Evolutionary conservation across 2,329 filamentous ascomycete species (phyloP), one percentile per base, ranked within the genome.

Genomic region (Orbilia oligospora): DNA sequence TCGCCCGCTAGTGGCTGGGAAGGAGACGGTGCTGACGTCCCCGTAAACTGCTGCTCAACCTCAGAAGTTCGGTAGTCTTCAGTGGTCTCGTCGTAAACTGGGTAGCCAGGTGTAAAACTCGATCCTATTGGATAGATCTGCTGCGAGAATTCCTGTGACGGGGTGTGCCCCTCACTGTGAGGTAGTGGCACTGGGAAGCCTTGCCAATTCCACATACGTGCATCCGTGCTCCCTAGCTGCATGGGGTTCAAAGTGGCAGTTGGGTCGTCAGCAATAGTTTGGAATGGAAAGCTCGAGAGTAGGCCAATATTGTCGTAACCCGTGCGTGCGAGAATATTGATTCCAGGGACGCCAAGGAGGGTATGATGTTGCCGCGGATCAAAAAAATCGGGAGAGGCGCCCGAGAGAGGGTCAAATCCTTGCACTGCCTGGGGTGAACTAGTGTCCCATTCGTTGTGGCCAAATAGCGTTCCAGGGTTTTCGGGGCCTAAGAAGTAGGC

Each of bases 271-370:
- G 67, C 67, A 20, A 77, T 71, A 2, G 73, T 58, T 36, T 71
- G 73, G 67, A 63, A 77, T 1, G 73, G 66, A 68, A 66, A 77
- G 33, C 73, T 68, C 9, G 66, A 66, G 3, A 77, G 61, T 22
- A 77, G 30, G 33, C 66, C 58, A 9, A 71, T 61, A 46, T 77
- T 77, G 20, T 77, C 73, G 41, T 44, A 77, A 18, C 73, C 73
- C 2, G 73, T 67, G 3, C 61, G 58, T 24, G 73, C 66, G 1
- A 77, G 51, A 22, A 77, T 71, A 68, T 77, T 77, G 27, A 77
- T 77, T 66, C 73, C 73, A 14, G 66, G 73, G 56, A 71, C 73
- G 67, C 73, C 73, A 77, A 77, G 73, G 14, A 71, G 56, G 30
- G 67, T 77, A 20, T 77, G 66, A 22, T 51, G 65, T 27, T 76